Base-by-base conservation (phyloP, 2,329 filamentous ascomycete genomes). In the Colletotrichum sp. region DNA sequence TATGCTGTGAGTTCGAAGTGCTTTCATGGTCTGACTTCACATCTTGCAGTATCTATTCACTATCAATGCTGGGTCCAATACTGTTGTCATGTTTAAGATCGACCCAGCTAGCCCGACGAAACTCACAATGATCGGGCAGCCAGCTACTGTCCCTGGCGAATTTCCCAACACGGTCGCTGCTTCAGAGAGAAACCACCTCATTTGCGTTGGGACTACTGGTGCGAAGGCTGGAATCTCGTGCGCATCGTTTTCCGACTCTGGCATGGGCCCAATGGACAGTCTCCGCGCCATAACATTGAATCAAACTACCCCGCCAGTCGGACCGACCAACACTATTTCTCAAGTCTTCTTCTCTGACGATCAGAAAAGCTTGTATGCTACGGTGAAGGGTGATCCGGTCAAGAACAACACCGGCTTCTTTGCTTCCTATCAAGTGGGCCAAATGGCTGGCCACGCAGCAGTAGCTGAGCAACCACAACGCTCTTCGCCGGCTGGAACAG, bases 321-420 rank as follows among this genome's bases (percentile, higher is more conserved):
- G 91, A 0, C 91, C 91, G 0, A 82, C 84, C 3, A 92, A 92
- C 81, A 92, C 89, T 0, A 86, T 93, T 4, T 92, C 91, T 0
- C 91, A 93, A 9, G 85, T 88, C 0, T 90, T 92, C 80, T 93
- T 93, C 83, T 90, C 89, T 1, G 81, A 81, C 0, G 90, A 93
- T 68, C 86, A 90, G 76, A 83, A 80, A 0, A 85, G 82, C 3
- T 83, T 94, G 1, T 86, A 89, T 66, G 86, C 89, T 0, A 91
- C 89, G 2, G 90, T 93, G 55, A 94, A 94, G 82, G 92, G 92
- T 2, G 86, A 92, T 70, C 89, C 89, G 0, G 78, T 84, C 0
- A 82, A 82, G 6, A 91, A 91, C 80, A 91, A 89, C 68, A 90
- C 87, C 0, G 91, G 91, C 0, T 93, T 91, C 78, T 73, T 93